phyloP scores from a whole-genome alignment of 805 yeast species.

The Candida nitratophila region DNA sequence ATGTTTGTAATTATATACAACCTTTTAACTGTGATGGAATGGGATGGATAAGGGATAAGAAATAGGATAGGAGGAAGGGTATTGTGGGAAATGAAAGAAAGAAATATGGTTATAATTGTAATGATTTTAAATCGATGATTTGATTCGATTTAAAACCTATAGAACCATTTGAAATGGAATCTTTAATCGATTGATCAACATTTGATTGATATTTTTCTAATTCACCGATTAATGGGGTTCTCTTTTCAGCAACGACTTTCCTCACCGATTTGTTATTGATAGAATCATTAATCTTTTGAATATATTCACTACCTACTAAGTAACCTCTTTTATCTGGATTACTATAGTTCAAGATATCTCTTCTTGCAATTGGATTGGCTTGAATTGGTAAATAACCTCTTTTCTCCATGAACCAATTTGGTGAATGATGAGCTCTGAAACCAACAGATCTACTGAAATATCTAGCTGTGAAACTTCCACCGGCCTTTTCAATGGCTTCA shows the following conservation, averaged over 20 bases:
- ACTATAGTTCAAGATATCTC: constrained; percentile 74
- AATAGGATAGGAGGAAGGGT: too few species aligned
- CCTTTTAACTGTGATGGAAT: background rate
- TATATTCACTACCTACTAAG: constrained; percentile 32
- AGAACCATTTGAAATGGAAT: constrained; percentile 6
- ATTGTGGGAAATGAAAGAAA: too few species aligned
- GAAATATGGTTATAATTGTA: constrained; percentile 5
- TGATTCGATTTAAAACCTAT: constrained; percentile 16
- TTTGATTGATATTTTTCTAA: constrained; percentile 8
- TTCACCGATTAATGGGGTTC: constrained; percentile 15
- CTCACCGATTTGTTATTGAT: constrained; percentile 7
- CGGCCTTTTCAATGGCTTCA: constrained; percentile 59
- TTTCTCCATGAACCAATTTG: constrained; percentile 58
- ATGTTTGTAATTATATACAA: background rate
- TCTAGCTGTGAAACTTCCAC: constrained; percentile 68
- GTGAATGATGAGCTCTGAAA: constrained; percentile 68
- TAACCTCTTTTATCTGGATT: constrained; percentile 72
- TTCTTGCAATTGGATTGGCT: constrained; percentile 79
- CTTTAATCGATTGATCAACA: background rate
- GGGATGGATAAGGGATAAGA: constrained; percentile 1
- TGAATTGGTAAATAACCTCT: constrained; percentile 77
- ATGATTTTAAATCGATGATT: constrained; percentile 12
- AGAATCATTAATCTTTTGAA: constrained; percentile 23
- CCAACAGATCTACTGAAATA: constrained; percentile 59
- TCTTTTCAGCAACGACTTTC: constrained; percentile 5